These are phyloP conservation scores for Pelargonium fulgidum DNA, from an alignment of 441 rosid species.

Conservation along the genomic window DNA sequence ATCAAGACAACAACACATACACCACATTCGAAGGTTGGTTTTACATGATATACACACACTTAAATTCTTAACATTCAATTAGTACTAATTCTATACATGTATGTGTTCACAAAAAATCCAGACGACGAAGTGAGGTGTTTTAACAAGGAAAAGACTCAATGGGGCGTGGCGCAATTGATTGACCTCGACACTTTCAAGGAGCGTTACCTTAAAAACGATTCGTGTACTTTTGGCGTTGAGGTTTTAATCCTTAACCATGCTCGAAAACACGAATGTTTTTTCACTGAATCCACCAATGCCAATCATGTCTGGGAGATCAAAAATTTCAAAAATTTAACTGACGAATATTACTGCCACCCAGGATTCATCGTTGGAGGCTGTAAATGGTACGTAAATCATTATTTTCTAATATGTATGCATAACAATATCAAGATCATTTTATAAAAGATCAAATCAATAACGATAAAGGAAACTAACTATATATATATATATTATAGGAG, in stretches of 20 bases:
- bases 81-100: neutral
- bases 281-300: neutral
- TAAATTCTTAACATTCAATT: too few species aligned
- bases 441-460: too few species aligned
- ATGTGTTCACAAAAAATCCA: neutral
- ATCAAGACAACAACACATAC: conserved; percentile 15
- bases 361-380: neutral
- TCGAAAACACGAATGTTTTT: neutral
- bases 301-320: conserved; percentile 2
- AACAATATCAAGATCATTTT: neutral
- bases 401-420: too few species aligned
- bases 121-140: conserved; percentile 15
- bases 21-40: neutral
- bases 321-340: neutral
- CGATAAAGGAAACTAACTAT: neutral
- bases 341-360: neutral
- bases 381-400: neutral
- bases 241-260: conserved; percentile 3
- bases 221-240: neutral
- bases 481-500: neutral
- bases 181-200: conserved; percentile 23
- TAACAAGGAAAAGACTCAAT: conserved; percentile 8
- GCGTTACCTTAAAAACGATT: conserved; percentile 16
- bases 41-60: too few species aligned
- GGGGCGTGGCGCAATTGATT: conserved; percentile 28